phyloP scores from a whole-genome alignment of 495 filamentous ascomycete species.

The Penicillium daleae region DNA sequence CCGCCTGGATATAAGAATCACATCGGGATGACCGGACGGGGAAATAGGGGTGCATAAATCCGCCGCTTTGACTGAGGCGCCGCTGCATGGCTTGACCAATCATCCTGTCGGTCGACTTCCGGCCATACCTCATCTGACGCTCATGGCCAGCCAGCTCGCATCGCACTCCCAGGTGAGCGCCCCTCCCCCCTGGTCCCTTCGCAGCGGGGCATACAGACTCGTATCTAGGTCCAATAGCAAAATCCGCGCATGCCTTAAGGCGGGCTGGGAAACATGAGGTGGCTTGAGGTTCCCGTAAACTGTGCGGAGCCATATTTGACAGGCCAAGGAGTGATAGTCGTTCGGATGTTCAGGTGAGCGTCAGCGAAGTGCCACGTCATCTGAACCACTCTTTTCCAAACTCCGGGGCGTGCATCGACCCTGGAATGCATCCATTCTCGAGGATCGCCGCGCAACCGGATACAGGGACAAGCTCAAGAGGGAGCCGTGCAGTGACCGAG shows the following conservation, averaged over 20 bases:
- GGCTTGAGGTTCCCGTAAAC: neutral
- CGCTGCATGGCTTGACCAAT: neutral
- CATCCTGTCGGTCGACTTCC: neutral
- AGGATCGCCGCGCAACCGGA: neutral
- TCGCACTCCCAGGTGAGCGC: neutral
- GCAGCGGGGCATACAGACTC: neutral
- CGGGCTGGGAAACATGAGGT: neutral
- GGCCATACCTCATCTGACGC: neutral
- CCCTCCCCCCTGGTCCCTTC: neutral
- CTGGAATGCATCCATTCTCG: neutral
- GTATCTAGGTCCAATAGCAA: neutral
- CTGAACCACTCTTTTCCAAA: neutral
- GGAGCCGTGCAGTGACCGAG: neutral
- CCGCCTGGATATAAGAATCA: no score
- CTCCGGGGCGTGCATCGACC: neutral
- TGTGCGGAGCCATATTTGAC: neutral
- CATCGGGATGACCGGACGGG: neutral
- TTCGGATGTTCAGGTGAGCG: neutral
- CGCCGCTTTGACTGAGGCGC: neutral
- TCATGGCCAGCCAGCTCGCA: neutral
- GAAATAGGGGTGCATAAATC: neutral
- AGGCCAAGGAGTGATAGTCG: neutral
- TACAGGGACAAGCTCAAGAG: neutral
- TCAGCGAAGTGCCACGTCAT: neutral
- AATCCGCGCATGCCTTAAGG: neutral